Evolutionary conservation across 169 alveolate genomes (phyloP), one percentile per base, ranked within the genome.

Genomic region (Besnoitia besnoiti): DNA sequence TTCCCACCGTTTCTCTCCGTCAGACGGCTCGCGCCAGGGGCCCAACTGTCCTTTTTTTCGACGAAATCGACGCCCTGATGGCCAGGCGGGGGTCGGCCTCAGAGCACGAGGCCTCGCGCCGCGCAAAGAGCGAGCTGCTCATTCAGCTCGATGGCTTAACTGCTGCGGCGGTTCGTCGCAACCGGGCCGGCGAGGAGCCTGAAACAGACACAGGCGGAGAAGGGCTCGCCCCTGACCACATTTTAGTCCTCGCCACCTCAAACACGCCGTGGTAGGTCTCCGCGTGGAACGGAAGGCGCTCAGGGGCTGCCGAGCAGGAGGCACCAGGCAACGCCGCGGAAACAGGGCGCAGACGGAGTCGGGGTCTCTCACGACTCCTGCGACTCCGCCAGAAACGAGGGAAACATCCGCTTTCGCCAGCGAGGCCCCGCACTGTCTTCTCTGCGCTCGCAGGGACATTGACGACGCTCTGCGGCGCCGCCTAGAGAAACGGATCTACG

Each of bases 401-500:
- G n/a, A n/a, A n/a, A n/a, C n/a, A n/a, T n/a, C n/a, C n/a, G n/a
- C n/a, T n/a, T n/a, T n/a, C n/a, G n/a, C n/a, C n/a, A n/a, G n/a
- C n/a, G n/a, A n/a, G n/a, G n/a, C n/a, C n/a, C n/a, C n/a, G n/a
- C n/a, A n/a, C n/a, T n/a, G n/a, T n/a, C n/a, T n/a, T n/a, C n/a
- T n/a, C n/a, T n/a, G n/a, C 14, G 55, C 14, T 75, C 98, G 98
- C 77, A 97, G 99, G 99, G 99, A 98, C 94, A 84, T 98, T 39
- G 99, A 98, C 94, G 99, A 97, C 80, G 99, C 99, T 0, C 91
- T 98, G 37, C 96, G 98, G 73, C 96, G 99, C 94, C 97, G 99
- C 94, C 96, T 98, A 37, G 99, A 98, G 95, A 97, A 98, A 94
- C 95, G 98, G 93, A 96, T 98, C 73, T 96, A 97, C 85, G 96